Conservation (phyloP, 2,329 filamentous ascomycete species). For the Blastomyces percursus region DNA sequence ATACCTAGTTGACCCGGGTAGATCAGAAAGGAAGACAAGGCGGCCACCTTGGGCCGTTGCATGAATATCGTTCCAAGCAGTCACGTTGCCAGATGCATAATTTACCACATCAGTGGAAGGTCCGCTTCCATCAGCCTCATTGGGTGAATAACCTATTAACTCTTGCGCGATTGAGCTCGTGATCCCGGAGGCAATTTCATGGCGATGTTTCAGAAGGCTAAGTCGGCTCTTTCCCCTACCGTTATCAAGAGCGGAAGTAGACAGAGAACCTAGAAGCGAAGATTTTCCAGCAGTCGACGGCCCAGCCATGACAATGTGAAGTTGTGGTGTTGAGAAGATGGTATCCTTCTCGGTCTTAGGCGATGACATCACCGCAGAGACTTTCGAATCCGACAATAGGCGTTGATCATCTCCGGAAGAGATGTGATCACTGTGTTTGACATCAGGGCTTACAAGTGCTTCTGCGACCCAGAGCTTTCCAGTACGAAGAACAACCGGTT, state of each 20-base stretch:
- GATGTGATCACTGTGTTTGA: slow-evolving; percentile 29
- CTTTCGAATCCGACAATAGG: neutral
- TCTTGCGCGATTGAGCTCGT: slow-evolving; percentile 95
- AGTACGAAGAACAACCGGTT: slow-evolving; percentile 16
- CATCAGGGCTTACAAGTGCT: slow-evolving; percentile 69
- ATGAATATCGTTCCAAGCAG: slow-evolving; percentile 92
- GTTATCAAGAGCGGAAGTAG: slow-evolving; percentile 80
- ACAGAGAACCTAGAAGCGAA: slow-evolving; percentile 75
- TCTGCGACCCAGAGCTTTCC: slow-evolving; percentile 77
- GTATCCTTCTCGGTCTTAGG: slow-evolving; percentile 11
- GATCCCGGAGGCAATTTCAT: slow-evolving; percentile 82
- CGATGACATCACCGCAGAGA: neutral
- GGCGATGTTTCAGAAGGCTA: slow-evolving; percentile 79
- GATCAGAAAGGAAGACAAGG: slow-evolving; percentile 81
- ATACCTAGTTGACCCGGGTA: slow-evolving; percentile 81
- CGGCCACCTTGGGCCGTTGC: slow-evolving; percentile 62
- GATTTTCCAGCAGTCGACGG: slow-evolving; percentile 90
- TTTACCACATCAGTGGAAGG: slow-evolving; percentile 53
- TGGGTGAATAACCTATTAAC: slow-evolving; percentile 63
- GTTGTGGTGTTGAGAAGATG: slow-evolving; percentile 33
- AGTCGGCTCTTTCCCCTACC: slow-evolving; percentile 81
- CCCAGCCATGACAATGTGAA: slow-evolving; percentile 73
- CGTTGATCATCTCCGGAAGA: neutral
- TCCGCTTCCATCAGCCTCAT: slow-evolving; percentile 9
- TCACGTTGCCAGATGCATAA: slow-evolving; percentile 74